These are phyloP conservation scores for Fomitiporia mediterranea DNA, from an alignment of 1,284 basidiomycete genomes.

Conservation along the genomic window DNA sequence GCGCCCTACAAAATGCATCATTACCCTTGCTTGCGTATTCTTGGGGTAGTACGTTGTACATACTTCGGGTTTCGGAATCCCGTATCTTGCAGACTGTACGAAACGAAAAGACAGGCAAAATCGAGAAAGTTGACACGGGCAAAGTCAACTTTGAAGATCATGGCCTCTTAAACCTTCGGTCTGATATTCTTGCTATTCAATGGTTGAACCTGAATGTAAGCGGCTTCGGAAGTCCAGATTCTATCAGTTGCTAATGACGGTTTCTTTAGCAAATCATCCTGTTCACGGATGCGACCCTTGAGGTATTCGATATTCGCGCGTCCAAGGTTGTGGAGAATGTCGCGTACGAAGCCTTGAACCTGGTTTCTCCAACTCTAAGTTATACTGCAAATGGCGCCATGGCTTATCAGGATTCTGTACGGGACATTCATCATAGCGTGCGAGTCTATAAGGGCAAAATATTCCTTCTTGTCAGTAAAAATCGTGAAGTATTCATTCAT, in stretches of 20 bases:
- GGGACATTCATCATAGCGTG: constrained; percentile 68
- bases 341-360: constrained; percentile 48
- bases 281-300: constrained; percentile 54
- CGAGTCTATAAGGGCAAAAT: constrained; percentile 86
- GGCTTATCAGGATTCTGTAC: constrained; percentile 45
- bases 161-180: constrained; percentile 51
- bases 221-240: constrained; percentile 29
- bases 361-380: constrained; percentile 51
- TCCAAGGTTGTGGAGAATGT: constrained; percentile 54
- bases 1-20: constrained; percentile 28
- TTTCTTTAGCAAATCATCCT: constrained; percentile 53
- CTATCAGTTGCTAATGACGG: constrained; percentile 16
- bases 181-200: constrained; percentile 60
- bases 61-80: constrained; percentile 67
- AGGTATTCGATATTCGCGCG: constrained; percentile 65
- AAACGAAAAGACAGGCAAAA: constrained; percentile 58
- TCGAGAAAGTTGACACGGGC: constrained; percentile 54
- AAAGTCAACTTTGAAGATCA: constrained; percentile 55
- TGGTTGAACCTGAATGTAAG: constrained; percentile 76
- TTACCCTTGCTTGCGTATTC: constrained; percentile 76
- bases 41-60: constrained; percentile 67
- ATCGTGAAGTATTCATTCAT: not conserved
- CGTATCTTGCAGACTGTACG: constrained; percentile 45
- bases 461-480: constrained; percentile 74
- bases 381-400: constrained; percentile 44